Evolutionary conservation across 2,329 filamentous ascomycete species (phyloP).

Genomic region (Aschersonia sp.): DNA sequence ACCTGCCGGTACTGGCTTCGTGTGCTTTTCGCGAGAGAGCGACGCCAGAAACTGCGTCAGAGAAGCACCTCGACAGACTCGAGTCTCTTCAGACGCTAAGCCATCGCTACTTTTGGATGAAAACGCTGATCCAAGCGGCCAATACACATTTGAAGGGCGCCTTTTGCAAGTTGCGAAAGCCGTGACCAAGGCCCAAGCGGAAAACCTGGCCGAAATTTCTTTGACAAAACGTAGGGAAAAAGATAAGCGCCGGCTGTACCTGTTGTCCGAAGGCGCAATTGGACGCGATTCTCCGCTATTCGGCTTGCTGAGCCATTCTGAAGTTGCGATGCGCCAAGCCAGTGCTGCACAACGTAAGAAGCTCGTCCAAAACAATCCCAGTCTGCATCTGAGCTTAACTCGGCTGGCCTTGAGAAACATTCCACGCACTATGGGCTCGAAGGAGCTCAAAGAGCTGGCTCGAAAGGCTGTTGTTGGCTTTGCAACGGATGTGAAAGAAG

Average conservation of each 20-base stretch:
- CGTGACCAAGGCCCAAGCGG: slow-evolving; percentile 70
- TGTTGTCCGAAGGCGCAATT: slow-evolving; percentile 78
- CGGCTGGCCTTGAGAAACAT: slow-evolving; percentile 86
- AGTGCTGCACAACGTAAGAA: slow-evolving; percentile 79
- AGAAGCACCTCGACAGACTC: slow-evolving; percentile 49
- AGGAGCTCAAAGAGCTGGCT: slow-evolving; percentile 81
- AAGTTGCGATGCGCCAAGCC: slow-evolving; percentile 77
- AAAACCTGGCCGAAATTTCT: slow-evolving; percentile 56
- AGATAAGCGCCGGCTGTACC: slow-evolving; percentile 81
- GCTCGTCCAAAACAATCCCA: slow-evolving; percentile 81
- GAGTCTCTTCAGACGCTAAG: slow-evolving; percentile 36
- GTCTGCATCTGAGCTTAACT: slow-evolving; percentile 75
- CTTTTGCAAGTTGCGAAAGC: slow-evolving; percentile 74
- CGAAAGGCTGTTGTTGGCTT: slow-evolving; percentile 90
- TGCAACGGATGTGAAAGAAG: slow-evolving; percentile 73
- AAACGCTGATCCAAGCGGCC: slow-evolving; percentile 62
- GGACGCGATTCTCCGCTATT: slow-evolving; percentile 64
- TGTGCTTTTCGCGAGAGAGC: slow-evolving; percentile 70
- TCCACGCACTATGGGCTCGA: slow-evolving; percentile 67
- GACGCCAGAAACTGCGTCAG: slow-evolving; percentile 68
- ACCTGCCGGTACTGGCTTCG: slow-evolving; percentile 85
- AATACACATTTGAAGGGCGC: slow-evolving; percentile 82
- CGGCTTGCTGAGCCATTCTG: slow-evolving; percentile 58
- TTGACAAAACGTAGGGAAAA: slow-evolving; percentile 51
- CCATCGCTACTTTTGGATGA: slow-evolving; percentile 84